phyloP scores from a whole-genome alignment of 768 basidiomycete species.

The Boletus sp. region DNA sequence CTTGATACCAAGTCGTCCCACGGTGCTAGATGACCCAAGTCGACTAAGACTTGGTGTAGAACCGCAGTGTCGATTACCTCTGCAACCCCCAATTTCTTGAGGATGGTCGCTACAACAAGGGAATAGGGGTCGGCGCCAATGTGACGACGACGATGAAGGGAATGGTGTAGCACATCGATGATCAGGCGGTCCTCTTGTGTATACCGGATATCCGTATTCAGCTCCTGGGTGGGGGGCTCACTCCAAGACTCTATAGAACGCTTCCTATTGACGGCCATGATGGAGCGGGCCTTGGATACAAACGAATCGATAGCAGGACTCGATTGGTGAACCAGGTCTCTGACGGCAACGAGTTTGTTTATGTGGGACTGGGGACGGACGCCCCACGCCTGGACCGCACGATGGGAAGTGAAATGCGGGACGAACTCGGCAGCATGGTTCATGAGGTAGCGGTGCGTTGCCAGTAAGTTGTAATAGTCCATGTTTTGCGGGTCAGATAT shows the following conservation, averaged over 20 bases:
- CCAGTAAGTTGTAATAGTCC: constrained; percentile 39
- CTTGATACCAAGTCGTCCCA: constrained; percentile 71
- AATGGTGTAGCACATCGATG: constrained; percentile 53
- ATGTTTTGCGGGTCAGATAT: constrained; percentile 31
- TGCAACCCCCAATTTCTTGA: constrained; percentile 52
- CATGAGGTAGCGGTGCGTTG: constrained; percentile 66
- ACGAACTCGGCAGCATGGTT: constrained; percentile 48
- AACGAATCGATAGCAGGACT: constrained; percentile 47
- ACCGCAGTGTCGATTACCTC: constrained; percentile 22
- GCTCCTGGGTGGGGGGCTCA: constrained; percentile 28
- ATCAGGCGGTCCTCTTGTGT: constrained; percentile 52
- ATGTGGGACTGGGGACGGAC: constrained; percentile 64
- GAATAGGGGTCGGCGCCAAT: constrained; percentile 65
- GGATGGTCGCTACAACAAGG: constrained; percentile 47
- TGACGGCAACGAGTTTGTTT: constrained; percentile 46
- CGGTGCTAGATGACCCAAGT: constrained; percentile 71
- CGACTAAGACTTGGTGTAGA: constrained; percentile 51
- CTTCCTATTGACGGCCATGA: constrained; percentile 38
- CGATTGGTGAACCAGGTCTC: constrained; percentile 42
- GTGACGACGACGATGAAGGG: constrained; percentile 44
- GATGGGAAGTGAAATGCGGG: constrained; percentile 44
- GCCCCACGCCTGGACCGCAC: constrained; percentile 47
- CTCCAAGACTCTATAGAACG: constrained; percentile 30
- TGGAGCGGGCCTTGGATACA: constrained; percentile 42
- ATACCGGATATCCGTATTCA: constrained; percentile 38